Evolutionary conservation across 169 alveolate genomes (phyloP).

Genomic region (Amoebophrya sp.): DNA sequence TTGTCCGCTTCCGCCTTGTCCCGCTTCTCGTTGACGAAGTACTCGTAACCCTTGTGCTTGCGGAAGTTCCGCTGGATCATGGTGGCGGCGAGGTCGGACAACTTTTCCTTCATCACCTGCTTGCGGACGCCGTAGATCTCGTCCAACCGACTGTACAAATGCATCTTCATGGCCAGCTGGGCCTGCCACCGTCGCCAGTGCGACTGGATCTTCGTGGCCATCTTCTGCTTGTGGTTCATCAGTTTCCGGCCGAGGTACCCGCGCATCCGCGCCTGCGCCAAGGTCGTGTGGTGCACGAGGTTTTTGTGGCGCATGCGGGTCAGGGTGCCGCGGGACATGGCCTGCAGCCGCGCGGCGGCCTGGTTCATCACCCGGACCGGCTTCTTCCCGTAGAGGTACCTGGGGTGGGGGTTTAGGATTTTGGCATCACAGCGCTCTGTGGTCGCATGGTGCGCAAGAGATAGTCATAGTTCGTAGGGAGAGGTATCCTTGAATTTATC

Average conservation of each 20-base stretch:
- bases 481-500: no score
- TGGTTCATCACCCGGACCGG: conserved; percentile 31
- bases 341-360: conserved; percentile 26
- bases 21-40: background rate
- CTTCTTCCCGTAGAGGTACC: conserved; percentile 25
- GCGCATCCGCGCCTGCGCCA: conserved; percentile 1
- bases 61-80: conserved; percentile 32
- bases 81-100: conserved; percentile 5
- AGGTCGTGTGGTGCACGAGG: background rate
- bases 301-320: background rate
- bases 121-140: conserved; percentile 22
- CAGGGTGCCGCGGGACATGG: background rate
- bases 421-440: no score
- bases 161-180: conserved; percentile 11
- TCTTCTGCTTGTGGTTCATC: background rate
- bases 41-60: background rate
- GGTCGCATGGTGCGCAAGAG: no score
- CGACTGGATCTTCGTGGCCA: conserved; percentile 31
- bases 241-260: conserved; percentile 14
- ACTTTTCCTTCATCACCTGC: conserved; percentile 9
- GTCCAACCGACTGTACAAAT: conserved; percentile 1
- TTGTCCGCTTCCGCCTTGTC: background rate
- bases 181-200: conserved; percentile 36
- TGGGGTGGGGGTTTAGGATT: no score
- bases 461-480: no score